phyloP scores from a whole-genome alignment of 1,284 basidiomycete species.

The Grifola frondosa region DNA sequence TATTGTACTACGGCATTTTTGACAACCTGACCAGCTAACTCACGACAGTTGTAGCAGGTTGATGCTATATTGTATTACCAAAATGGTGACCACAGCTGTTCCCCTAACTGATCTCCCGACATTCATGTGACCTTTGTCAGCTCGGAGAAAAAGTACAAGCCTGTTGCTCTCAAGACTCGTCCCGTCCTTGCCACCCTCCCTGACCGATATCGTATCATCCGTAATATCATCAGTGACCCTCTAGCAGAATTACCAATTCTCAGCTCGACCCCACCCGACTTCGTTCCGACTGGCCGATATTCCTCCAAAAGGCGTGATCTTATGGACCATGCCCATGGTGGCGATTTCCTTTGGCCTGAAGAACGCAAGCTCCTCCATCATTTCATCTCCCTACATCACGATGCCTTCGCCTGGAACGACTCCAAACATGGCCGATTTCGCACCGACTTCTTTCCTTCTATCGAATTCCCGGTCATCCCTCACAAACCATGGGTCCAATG shows the following conservation, averaged over 20 bases:
- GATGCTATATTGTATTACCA: too few relatives aligned
- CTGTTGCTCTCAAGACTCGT: conserved; percentile 30
- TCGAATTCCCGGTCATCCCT: conserved; percentile 32
- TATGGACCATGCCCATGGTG: conserved; percentile 26
- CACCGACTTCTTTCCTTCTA: conserved; percentile 35
- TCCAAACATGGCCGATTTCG: conserved; percentile 33
- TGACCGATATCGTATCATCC: conserved; percentile 32
- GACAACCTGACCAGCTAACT: too few relatives aligned
- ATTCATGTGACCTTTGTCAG: not conserved
- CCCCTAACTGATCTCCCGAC: too few relatives aligned
- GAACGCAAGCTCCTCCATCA: conserved; percentile 33
- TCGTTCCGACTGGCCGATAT: conserved; percentile 31
- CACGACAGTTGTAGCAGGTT: too few relatives aligned
- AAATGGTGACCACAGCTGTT: too few relatives aligned
- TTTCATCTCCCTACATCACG: conserved; percentile 31
- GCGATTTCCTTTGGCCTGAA: conserved; percentile 31
- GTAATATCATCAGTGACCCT: conserved; percentile 35
- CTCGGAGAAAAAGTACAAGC: conserved; percentile 38
- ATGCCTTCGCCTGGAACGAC: conserved; percentile 36
- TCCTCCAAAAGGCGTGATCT: conserved; percentile 30
- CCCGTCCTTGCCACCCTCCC: conserved; percentile 29
- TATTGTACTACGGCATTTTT: too few relatives aligned
- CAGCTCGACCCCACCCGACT: conserved; percentile 24
- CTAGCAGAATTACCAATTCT: conserved; percentile 30
- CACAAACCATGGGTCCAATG: conserved; percentile 37